Evolutionary conservation across 192 early-diverging fungal species (phyloP).

Genomic region (Neocallimastix lanati): DNA sequence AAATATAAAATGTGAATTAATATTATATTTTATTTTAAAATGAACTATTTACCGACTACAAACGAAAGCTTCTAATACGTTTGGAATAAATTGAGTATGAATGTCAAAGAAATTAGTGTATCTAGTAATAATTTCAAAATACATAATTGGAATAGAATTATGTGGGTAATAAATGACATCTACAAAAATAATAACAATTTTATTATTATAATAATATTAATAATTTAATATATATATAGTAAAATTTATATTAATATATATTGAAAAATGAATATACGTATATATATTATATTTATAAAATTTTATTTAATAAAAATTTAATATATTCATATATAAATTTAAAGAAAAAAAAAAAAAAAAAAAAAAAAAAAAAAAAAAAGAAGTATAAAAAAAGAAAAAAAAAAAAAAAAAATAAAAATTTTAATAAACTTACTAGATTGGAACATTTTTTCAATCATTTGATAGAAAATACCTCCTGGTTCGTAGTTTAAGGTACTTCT

Average conservation of each 20-base stretch:
- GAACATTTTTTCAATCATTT: conserved; percentile 44
- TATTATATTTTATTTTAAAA: too few relatives aligned
- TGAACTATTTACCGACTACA: conserved; percentile 30
- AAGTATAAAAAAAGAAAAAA: too few relatives aligned
- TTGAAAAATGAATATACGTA: too few relatives aligned
- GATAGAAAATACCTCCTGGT: conserved; percentile 16
- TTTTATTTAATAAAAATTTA: too few relatives aligned
- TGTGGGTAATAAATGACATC: conserved; percentile 57
- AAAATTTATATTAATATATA: too few relatives aligned
- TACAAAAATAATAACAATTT: conserved; percentile 16
- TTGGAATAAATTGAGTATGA: conserved; percentile 38
- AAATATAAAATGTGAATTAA: too few relatives aligned
- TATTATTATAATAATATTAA: conserved; percentile 10
- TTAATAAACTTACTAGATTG: conserved; percentile 34
- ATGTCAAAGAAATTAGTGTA: conserved; percentile 55
- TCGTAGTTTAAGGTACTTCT: not conserved
- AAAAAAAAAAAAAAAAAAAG: too few relatives aligned
- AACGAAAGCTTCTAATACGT: conserved; percentile 55
- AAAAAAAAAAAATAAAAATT: too few relatives aligned
- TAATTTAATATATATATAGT: too few relatives aligned
- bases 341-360: too few relatives aligned
- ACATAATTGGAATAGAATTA: conserved; percentile 45
- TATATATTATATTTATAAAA: too few relatives aligned
- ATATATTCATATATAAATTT: too few relatives aligned
- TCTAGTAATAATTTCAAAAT: conserved; percentile 54